These are phyloP conservation scores for Solanum medicagineum DNA, from an alignment of 257 asterid genomes.

Conservation along the genomic window DNA sequence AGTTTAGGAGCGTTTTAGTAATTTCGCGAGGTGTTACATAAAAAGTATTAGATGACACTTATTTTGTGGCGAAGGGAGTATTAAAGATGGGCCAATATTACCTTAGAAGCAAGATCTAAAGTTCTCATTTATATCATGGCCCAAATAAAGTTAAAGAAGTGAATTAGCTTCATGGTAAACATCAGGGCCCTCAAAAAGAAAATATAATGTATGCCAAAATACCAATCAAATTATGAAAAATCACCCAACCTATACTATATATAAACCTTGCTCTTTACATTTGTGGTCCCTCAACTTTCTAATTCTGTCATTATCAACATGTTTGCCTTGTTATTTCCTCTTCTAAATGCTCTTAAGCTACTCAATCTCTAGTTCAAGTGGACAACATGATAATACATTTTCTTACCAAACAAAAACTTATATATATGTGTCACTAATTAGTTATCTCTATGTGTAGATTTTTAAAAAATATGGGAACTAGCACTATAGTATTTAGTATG, in stretches of 20 bases:
- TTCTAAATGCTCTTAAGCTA: constrained; percentile 43
- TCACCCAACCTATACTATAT: background rate
- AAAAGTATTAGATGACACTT: too few relatives aligned
- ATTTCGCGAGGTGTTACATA: too few relatives aligned
- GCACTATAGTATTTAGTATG: background rate
- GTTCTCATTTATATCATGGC: constrained; percentile 1
- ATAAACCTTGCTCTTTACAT: background rate
- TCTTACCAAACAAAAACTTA: background rate
- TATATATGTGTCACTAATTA: background rate
- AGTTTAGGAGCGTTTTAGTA: too few relatives aligned
- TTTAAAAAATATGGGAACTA: constrained; percentile 24
- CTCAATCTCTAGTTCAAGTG: constrained; percentile 29
- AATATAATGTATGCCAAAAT: background rate
- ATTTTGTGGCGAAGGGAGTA: background rate
- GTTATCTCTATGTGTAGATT: background rate
- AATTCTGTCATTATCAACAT: constrained; percentile 8
- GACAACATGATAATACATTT: background rate
- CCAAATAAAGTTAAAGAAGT: background rate
- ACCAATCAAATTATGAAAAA: background rate
- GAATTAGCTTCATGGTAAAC: background rate
- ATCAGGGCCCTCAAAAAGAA: background rate
- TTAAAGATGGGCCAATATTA: constrained; percentile 4
- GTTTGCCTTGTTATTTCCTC: constrained; percentile 21
- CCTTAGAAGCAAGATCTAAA: constrained; percentile 9
- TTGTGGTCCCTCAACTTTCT: background rate